These are phyloP conservation scores for Lasiodiplodia citricola DNA, from an alignment of 2,329 filamentous ascomycete species.

Conservation along the genomic window DNA sequence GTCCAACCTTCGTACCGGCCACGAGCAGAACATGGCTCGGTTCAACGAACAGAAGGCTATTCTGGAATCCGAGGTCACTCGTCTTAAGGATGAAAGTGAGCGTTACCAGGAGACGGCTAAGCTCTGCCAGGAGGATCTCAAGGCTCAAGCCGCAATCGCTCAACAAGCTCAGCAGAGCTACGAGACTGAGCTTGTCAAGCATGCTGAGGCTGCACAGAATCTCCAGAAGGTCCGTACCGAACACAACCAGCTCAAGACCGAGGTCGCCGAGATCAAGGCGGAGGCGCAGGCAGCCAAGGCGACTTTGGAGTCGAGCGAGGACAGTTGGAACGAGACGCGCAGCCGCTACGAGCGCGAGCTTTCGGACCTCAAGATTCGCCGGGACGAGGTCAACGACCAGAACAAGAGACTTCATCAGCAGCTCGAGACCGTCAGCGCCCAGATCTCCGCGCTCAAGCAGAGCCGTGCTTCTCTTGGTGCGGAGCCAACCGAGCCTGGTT, in stretches of 20 bases:
- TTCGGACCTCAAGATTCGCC: slow-evolving; percentile 74
- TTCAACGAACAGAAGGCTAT: slow-evolving; percentile 82
- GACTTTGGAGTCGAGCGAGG: slow-evolving; percentile 77
- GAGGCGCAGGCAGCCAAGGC: slow-evolving; percentile 87
- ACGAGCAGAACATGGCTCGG: slow-evolving; percentile 72
- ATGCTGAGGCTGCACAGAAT: slow-evolving; percentile 90
- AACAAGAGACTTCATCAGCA: slow-evolving; percentile 91
- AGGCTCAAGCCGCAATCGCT: slow-evolving; percentile 91
- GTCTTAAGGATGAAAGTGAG: slow-evolving; percentile 83
- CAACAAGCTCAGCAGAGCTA: slow-evolving; percentile 94
- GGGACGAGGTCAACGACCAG: slow-evolving; percentile 84
- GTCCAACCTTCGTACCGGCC: slow-evolving; percentile 77
- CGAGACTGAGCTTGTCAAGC: slow-evolving; percentile 90
- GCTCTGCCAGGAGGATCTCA: slow-evolving; percentile 88
- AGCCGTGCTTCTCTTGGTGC: slow-evolving; percentile 64
- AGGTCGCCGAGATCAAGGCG: slow-evolving; percentile 74
- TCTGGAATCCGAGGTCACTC: slow-evolving; percentile 77
- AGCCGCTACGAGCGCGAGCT: slow-evolving; percentile 85
- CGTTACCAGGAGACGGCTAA: slow-evolving; percentile 79
- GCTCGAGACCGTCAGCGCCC: slow-evolving; percentile 78
- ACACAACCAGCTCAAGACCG: slow-evolving; percentile 79
- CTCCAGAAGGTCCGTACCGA: slow-evolving; percentile 80
- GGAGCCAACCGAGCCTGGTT: slow-evolving; percentile 57
- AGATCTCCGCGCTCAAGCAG: slow-evolving; percentile 81
- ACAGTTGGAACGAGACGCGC: slow-evolving; percentile 84